Conservation (phyloP, 129 eudicot species). For the Deinandra increscens region DNA sequence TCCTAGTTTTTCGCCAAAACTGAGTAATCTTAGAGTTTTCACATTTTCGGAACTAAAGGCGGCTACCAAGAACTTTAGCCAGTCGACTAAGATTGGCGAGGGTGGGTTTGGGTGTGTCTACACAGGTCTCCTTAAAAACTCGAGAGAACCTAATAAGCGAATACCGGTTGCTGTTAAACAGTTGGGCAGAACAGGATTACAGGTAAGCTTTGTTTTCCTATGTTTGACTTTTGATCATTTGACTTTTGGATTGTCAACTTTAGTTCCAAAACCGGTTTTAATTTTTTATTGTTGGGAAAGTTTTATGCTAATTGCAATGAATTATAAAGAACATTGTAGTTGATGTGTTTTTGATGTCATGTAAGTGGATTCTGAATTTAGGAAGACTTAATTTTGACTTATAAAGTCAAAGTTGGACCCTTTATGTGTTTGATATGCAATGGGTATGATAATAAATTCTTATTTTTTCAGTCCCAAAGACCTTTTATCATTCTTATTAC, state of each 20-base stretch:
- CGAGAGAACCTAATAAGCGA: conserved; percentile 47
- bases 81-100: conserved; percentile 75
- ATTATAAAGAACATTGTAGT: no score
- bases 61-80: conserved; percentile 72
- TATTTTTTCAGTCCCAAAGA: no score
- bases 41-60: conserved; percentile 76
- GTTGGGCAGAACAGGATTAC: conserved; percentile 75
- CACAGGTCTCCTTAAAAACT: conserved; percentile 55
- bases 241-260: not conserved
- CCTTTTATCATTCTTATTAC: no score
- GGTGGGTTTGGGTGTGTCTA: conserved; percentile 97
- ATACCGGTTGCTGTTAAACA: conserved; percentile 83
- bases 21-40: conserved; percentile 66
- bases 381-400: no score
- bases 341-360: no score
- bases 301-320: no score
- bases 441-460: no score
- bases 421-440: no score
- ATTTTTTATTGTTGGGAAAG: no score
- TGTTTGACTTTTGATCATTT: conserved; percentile 1
- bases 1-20: conserved; percentile 50
- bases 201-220: conserved; percentile 48
- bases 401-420: no score
- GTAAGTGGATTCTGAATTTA: no score
- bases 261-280: not conserved